Conservation (phyloP, 2,329 filamentous ascomycete genomes). For the Cyphellophora attinorum region DNA sequence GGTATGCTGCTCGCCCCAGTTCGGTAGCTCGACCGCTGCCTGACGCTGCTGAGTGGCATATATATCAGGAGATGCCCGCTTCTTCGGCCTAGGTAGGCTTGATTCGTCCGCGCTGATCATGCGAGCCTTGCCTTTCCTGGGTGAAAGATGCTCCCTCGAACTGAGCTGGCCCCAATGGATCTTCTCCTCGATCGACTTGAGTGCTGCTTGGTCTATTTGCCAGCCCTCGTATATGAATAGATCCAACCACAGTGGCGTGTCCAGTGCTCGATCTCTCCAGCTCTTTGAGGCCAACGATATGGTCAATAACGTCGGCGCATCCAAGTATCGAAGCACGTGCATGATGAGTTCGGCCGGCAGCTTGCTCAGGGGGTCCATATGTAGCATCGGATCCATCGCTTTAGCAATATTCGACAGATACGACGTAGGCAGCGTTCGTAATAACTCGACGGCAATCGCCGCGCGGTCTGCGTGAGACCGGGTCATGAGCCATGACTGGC, state of each 20-base stretch:
- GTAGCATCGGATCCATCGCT: constrained; percentile 69
- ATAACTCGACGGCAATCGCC: constrained; percentile 69
- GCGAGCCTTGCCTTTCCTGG: background rate
- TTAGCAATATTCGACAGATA: constrained; percentile 73
- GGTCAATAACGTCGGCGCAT: constrained; percentile 67
- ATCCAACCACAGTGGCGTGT: constrained; percentile 77
- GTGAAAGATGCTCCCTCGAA: constrained; percentile 18
- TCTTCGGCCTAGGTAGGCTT: constrained; percentile 43
- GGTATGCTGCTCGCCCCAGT: constrained; percentile 39
- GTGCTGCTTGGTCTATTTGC: constrained; percentile 58
- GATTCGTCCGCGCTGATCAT: constrained; percentile 19
- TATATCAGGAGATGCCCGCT: constrained; percentile 38
- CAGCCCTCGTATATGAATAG: constrained; percentile 82
- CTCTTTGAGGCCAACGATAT: constrained; percentile 69
- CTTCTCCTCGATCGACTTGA: constrained; percentile 55
- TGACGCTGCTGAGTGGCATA: constrained; percentile 25
- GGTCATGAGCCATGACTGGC: constrained; percentile 46
- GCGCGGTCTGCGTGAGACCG: constrained; percentile 46
- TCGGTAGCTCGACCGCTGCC: constrained; percentile 16
- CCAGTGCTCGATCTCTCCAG: constrained; percentile 74
- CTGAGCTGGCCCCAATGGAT: too few species aligned
- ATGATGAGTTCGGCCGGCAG: constrained; percentile 86
- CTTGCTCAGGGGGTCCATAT: constrained; percentile 82
- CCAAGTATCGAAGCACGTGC: constrained; percentile 78
- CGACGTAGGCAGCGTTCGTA: constrained; percentile 70